Conservation (phyloP, 169 alveolate species). For the Plasmodium knowlesi region DNA sequence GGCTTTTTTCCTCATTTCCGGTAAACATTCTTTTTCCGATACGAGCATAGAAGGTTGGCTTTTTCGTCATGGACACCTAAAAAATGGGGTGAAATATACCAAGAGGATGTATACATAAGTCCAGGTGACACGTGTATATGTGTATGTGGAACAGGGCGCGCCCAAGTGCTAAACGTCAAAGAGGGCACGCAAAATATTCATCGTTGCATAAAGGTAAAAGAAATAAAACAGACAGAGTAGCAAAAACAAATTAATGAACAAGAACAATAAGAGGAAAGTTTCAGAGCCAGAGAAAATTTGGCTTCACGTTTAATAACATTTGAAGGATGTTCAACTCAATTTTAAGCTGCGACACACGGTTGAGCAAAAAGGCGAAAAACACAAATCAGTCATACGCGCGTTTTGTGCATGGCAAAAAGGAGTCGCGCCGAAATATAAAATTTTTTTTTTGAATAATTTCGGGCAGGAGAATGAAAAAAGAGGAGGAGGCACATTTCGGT, state of each 20-base stretch:
- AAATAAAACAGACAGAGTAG: background rate
- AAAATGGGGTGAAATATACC: background rate
- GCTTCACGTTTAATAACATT: background rate
- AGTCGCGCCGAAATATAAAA: background rate
- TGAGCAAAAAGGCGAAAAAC: background rate
- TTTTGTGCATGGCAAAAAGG: background rate
- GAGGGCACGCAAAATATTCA: background rate
- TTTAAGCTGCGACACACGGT: background rate
- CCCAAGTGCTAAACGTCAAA: background rate
- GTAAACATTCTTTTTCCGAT: slow-evolving; percentile 79
- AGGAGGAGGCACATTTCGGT: background rate
- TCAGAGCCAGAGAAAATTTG: background rate
- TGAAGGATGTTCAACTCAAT: background rate
- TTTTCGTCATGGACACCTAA: slow-evolving; percentile 80
- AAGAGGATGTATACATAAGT: background rate
- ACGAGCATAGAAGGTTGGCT: slow-evolving; percentile 80
- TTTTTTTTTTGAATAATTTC: too few species aligned
- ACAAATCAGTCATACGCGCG: background rate
- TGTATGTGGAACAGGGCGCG: background rate
- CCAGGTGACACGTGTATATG: background rate
- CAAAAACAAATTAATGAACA: background rate
- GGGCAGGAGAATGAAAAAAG: background rate
- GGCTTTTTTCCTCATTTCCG: slow-evolving; percentile 78
- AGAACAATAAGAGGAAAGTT: background rate
- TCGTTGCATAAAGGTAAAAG: background rate